Evolutionary conservation across 768 basidiomycete species (phyloP).

Genomic region (Rhizopogon salebrosus): DNA sequence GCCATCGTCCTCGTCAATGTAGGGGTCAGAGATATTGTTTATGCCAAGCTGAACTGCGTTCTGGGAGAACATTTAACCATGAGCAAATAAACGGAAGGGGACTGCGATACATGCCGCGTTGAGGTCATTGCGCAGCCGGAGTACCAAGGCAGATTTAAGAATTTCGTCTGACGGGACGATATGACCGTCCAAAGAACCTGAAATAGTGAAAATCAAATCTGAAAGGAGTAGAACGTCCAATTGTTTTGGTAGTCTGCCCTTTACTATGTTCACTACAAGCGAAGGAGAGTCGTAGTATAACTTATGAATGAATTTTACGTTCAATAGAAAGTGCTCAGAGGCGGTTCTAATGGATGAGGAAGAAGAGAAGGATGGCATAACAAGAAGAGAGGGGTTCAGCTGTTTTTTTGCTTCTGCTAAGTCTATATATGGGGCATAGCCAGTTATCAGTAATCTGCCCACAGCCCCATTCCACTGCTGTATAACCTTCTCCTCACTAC

Average conservation of each 20-base stretch:
- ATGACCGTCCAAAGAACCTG: slow-evolving; percentile 46
- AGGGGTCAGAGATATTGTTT: slow-evolving; percentile 48
- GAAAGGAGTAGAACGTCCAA: slow-evolving; percentile 49
- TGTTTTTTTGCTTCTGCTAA: slow-evolving; percentile 2
- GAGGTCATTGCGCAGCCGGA: slow-evolving; percentile 47
- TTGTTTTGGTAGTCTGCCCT: slow-evolving; percentile 28
- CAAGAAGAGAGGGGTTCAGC: not conserved
- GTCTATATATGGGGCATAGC: slow-evolving; percentile 9
- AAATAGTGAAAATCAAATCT: slow-evolving; percentile 46
- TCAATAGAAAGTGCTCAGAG: slow-evolving; percentile 39
- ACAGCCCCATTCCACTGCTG: slow-evolving; percentile 19
- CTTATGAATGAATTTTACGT: slow-evolving; percentile 42
- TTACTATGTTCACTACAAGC: slow-evolving; percentile 23
- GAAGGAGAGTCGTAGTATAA: slow-evolving; percentile 31
- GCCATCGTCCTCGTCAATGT: slow-evolving; percentile 40
- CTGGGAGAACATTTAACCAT: slow-evolving; percentile 29
- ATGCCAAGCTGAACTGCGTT: slow-evolving; percentile 57
- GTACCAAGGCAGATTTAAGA: slow-evolving; percentile 42
- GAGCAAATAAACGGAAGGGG: slow-evolving; percentile 6
- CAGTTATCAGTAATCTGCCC: slow-evolving; percentile 17
- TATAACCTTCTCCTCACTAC: slow-evolving; percentile 14
- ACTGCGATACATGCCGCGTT: slow-evolving; percentile 33
- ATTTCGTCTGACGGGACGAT: slow-evolving; percentile 37
- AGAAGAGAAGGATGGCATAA: slow-evolving; percentile 28
- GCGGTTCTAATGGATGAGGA: slow-evolving; percentile 35